phyloP scores from a whole-genome alignment of 2,329 filamentous ascomycete genomes.

The Clarireedia homoeocarpa region DNA sequence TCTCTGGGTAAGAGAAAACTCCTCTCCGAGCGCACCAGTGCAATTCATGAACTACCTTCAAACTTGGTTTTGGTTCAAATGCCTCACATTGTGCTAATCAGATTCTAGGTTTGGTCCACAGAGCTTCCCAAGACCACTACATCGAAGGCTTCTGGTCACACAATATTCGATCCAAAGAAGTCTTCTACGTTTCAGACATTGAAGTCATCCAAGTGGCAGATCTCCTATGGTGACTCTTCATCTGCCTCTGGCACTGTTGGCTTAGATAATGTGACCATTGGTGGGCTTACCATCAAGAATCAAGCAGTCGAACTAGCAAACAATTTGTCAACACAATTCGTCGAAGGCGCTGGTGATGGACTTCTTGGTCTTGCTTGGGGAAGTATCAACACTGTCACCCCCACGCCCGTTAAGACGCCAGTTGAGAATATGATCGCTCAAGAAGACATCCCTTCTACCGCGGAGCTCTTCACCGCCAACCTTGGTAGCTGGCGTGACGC shows the following conservation, averaged over 20 bases:
- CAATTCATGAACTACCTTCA: background rate
- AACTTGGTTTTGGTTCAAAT: too few species aligned
- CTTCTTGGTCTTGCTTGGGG: conserved; percentile 60
- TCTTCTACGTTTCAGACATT: conserved; percentile 51
- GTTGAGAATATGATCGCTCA: conserved; percentile 62
- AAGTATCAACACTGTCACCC: conserved; percentile 54
- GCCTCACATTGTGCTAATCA: conserved; percentile 6
- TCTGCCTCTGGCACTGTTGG: conserved; percentile 57
- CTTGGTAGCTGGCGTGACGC: conserved; percentile 47
- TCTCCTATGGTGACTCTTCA: conserved; percentile 62
- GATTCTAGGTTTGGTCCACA: conserved; percentile 45
- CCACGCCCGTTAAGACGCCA: conserved; percentile 49
- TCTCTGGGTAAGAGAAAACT: conserved; percentile 48
- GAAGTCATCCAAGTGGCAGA: conserved; percentile 49
- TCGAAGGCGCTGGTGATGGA: conserved; percentile 49
- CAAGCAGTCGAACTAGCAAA: conserved; percentile 60
- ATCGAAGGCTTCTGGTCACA: conserved; percentile 35
- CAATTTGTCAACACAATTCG: conserved; percentile 50
- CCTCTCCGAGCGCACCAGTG: too few species aligned
- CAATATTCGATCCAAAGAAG: conserved; percentile 50
- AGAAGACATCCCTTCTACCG: conserved; percentile 39
- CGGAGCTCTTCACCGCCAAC: conserved; percentile 51
- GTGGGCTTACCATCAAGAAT: conserved; percentile 50
- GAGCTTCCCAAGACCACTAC: conserved; percentile 34
- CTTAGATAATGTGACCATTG: conserved; percentile 53